These are phyloP conservation scores for Aspergillus sp. DNA, from an alignment of 2,329 filamentous ascomycete genomes.

Conservation along the genomic window DNA sequence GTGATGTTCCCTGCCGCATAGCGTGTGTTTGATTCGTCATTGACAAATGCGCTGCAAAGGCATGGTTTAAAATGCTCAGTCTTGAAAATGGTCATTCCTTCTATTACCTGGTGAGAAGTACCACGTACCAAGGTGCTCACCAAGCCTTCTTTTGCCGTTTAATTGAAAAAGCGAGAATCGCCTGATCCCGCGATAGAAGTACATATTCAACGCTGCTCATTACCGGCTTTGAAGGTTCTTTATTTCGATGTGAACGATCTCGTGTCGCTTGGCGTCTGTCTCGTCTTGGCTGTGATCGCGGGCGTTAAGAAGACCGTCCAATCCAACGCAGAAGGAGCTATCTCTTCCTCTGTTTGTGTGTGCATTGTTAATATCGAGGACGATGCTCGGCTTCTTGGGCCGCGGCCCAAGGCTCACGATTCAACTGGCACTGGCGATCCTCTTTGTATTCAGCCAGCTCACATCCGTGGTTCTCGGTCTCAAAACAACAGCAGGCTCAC, in stretches of 20 bases:
- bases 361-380: not conserved
- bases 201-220: not conserved
- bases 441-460: conserved; percentile 14
- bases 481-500: conserved; percentile 30
- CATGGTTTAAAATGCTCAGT: too few species aligned
- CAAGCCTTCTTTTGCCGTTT: not conserved
- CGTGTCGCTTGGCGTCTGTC: not conserved
- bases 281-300: conserved; percentile 2
- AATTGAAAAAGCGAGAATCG: not conserved
- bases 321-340: not conserved
- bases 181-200: not conserved
- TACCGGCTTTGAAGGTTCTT: not conserved
- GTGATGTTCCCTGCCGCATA: conserved; percentile 1
- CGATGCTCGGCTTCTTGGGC: conserved; percentile 16
- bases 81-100: not conserved
- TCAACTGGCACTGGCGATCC: conserved; percentile 13
- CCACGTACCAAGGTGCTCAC: not conserved
- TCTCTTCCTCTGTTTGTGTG: not conserved
- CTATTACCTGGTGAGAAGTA: not conserved
- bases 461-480: conserved; percentile 19
- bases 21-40: too few species aligned
- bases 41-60: not conserved
- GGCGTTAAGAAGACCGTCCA: not conserved
- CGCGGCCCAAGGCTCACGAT: conserved; percentile 7
- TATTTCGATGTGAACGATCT: not conserved